phyloP scores from a whole-genome alignment of 805 yeast species.

The Zygosaccharomyces kombuchaensis region DNA sequence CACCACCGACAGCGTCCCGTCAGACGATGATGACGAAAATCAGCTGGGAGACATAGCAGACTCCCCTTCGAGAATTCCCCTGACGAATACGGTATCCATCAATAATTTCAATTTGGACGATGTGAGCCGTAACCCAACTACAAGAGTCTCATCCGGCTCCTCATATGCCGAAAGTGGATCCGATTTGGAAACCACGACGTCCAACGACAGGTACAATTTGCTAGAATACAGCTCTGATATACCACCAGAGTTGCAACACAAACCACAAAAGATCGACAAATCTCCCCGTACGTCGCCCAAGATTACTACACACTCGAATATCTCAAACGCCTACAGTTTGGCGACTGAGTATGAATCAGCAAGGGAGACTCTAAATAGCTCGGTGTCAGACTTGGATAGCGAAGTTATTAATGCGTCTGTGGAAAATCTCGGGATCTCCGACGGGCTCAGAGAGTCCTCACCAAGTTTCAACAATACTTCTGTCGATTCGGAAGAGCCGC shows the following conservation, averaged over 20 bases:
- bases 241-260: slow-evolving; percentile 4
- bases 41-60: slow-evolving; percentile 16
- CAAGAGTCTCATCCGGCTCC: slow-evolving; percentile 27
- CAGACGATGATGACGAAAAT: slow-evolving; percentile 8
- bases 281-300: slow-evolving; percentile 1
- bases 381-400: neutral
- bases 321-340: slow-evolving; percentile 24
- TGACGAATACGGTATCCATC: slow-evolving; percentile 25
- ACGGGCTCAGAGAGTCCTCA: slow-evolving; percentile 6
- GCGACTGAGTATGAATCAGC: slow-evolving; percentile 29
- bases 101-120: slow-evolving; percentile 17
- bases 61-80: slow-evolving; percentile 28
- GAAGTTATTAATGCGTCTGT: slow-evolving; percentile 8
- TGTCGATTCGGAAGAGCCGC: neutral
- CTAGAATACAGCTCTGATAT: slow-evolving; percentile 8
- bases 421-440: slow-evolving; percentile 19
- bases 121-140: slow-evolving; percentile 8
- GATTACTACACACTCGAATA: slow-evolving; percentile 13
- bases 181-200: slow-evolving; percentile 20
- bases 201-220: slow-evolving; percentile 17
- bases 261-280: neutral
- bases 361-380: slow-evolving; percentile 14
- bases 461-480: neutral
- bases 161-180: slow-evolving; percentile 23
- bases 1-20: slow-evolving; percentile 7